A percentile compares a stretch with the other conserved stretches of the same genome.
Evolutionary conservation across 257 asterid genomes (phyloP).

Genomic region (Orobanche coerulescens): DNA sequence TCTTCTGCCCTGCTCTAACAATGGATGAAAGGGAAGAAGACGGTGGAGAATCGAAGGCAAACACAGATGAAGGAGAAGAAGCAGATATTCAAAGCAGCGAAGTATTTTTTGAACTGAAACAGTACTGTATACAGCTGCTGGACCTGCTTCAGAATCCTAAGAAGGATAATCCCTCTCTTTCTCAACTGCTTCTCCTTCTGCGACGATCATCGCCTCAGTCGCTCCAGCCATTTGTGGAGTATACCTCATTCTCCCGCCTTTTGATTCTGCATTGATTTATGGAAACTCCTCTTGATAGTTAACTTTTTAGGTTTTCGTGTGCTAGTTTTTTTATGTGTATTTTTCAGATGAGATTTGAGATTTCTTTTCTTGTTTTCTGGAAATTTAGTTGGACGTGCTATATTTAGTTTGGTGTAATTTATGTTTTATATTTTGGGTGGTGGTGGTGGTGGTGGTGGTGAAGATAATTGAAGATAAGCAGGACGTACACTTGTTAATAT

Average conservation of each 20-base stretch:
- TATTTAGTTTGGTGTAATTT: constrained; percentile 6
- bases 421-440: too few species aligned
- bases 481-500: not conserved
- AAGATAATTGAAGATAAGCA: not conserved
- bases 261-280: not conserved
- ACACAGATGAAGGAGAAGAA: constrained; percentile 24
- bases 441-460: too few species aligned
- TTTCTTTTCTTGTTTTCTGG: constrained; percentile 1
- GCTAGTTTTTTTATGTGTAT: not conserved
- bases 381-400: not conserved
- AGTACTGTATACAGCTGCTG: constrained; percentile 45
- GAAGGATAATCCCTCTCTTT: constrained; percentile 28
- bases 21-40: constrained; percentile 25
- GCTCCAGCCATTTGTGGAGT: constrained; percentile 78
- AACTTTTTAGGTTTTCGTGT: not conserved
- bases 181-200: constrained; percentile 55
- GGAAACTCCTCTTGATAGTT: constrained; percentile 10
- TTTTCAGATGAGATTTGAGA: not conserved
- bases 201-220: constrained; percentile 40
- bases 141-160: constrained; percentile 55
- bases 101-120: constrained; percentile 54
- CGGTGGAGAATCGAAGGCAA: constrained; percentile 10
- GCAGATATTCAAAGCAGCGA: constrained; percentile 27
- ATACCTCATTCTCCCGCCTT: constrained; percentile 13
- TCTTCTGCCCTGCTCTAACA: not conserved